phyloP scores from a whole-genome alignment of 352 stramenopile genomes.

The Phytophthora chlamydospora region DNA sequence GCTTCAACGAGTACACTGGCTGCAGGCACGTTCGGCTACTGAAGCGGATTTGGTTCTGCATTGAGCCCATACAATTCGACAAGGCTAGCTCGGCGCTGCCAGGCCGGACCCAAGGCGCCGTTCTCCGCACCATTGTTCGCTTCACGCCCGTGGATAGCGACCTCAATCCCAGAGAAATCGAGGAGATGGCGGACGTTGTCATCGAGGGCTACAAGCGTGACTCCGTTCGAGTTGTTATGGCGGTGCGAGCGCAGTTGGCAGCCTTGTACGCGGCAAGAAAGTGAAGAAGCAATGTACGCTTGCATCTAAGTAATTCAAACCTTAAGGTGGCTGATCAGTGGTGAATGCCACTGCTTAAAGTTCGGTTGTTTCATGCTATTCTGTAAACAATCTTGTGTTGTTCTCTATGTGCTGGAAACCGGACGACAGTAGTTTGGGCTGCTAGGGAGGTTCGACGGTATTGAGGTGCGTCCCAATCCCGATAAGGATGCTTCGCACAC shows the following conservation, averaged over 20 bases:
- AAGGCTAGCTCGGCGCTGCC: background rate
- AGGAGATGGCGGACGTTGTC: constrained; percentile 31
- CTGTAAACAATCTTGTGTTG: too few species aligned
- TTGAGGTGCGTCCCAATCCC: too few species aligned
- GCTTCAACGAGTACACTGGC: constrained; percentile 33
- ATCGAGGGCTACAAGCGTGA: constrained; percentile 30
- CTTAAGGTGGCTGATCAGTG: background rate
- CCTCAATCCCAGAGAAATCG: constrained; percentile 12
- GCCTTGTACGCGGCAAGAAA: constrained; percentile 14
- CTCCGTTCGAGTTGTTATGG: constrained; percentile 27
- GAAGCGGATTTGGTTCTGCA: constrained; percentile 30
- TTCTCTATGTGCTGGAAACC: too few species aligned
- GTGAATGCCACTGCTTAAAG: too few species aligned
- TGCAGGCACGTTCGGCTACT: constrained; percentile 26
- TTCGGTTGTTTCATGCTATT: too few species aligned
- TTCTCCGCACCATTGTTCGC: constrained; percentile 31
- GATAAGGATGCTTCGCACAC: too few species aligned
- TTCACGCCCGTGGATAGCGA: constrained; percentile 32
- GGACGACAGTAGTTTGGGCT: too few species aligned
- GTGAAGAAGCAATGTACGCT: background rate
- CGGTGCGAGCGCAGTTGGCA: constrained; percentile 30
- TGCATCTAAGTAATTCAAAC: background rate
- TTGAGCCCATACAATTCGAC: constrained; percentile 22
- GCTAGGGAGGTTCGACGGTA: too few species aligned
- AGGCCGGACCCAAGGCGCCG: constrained; percentile 16